Evolutionary conservation across 768 basidiomycete genomes (phyloP).

Genomic region (Lentinula detonsa): DNA sequence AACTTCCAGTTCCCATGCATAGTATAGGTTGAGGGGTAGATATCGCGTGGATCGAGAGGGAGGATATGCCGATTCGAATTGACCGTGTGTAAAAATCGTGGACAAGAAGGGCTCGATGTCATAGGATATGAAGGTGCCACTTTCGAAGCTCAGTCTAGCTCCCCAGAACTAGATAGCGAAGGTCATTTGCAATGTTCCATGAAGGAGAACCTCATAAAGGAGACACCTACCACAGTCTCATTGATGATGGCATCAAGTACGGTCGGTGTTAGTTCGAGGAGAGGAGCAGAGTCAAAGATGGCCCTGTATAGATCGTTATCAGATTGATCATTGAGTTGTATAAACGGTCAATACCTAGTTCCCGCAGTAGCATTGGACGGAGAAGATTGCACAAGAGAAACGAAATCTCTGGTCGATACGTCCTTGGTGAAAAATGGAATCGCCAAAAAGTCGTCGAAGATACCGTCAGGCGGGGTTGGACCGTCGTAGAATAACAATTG

Average conservation of each 20-base stretch:
- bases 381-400: slow-evolving; percentile 21
- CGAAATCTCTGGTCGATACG: slow-evolving; percentile 22
- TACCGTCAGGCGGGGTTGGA: slow-evolving; percentile 27
- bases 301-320: slow-evolving; percentile 13
- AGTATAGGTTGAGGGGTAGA: slow-evolving; percentile 42
- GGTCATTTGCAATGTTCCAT: background rate
- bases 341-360: slow-evolving; percentile 15
- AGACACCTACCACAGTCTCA: slow-evolving; percentile 21
- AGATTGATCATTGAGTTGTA: background rate
- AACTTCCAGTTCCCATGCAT: slow-evolving; percentile 33
- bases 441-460: slow-evolving; percentile 30
- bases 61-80: slow-evolving; percentile 40
- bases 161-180: slow-evolving; percentile 24
- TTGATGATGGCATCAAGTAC: slow-evolving; percentile 22
- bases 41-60: slow-evolving; percentile 27
- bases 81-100: slow-evolving; percentile 29
- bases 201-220: background rate
- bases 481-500: slow-evolving; percentile 38
- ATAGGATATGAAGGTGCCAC: slow-evolving; percentile 27
- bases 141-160: slow-evolving; percentile 15
- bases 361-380: slow-evolving; percentile 20
- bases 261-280: slow-evolving; percentile 14
- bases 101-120: slow-evolving; percentile 33
- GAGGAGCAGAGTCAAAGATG: slow-evolving; percentile 25
- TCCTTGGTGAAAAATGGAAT: slow-evolving; percentile 22